Evolutionary conservation across 345 rosid species (phyloP), one percentile per base, ranked within the genome.

Genomic region (Hibiscus syriacus): DNA sequence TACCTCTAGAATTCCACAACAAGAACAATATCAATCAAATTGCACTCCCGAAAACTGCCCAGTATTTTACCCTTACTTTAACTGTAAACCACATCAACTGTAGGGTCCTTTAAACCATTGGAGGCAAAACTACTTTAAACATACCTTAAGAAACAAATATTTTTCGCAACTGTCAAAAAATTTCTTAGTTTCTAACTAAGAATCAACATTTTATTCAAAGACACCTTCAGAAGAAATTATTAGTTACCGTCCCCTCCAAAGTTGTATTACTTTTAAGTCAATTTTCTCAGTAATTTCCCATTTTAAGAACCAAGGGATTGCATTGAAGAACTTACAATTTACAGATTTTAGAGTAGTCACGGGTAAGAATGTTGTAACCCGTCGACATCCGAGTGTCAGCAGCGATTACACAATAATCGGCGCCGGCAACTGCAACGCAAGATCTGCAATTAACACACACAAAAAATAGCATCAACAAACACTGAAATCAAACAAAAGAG

Each of bases 351-450:
- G 96, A 91, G 86, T 89, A 89, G 38, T 94, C 98, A 22, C 99
- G 90, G 49, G 84, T 80, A 68, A 91, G 92, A 69, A 94, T 88
- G 71, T 73, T 89, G 85, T 91, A 94, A 48, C 99, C 98, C 0
- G 88, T 85, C 36, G 93, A 91, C 98, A 94, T 85, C 10, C 96
- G 86, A 50, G 98, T 91, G 73, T 94, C 99, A 9, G 98, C 92
- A 0, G 98, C 98, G 64, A 91, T 76, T 3, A 94, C 99, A 49
- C 98, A 91, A 70, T 94, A 94, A 79, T 89, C 89, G 39, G 90
- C 85, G 53, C 98, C 97, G 6, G 97, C 99, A 46, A 94, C 80
- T 36, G 96, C 98, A 39, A 91, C 97, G 55, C 96, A 89, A 52
- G 98, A 77, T 71, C 97, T 94, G 81, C 53, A 25, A 56, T n/a